Conservation (phyloP, 306 rosid species). For the Trichosanthes cucumerina region DNA sequence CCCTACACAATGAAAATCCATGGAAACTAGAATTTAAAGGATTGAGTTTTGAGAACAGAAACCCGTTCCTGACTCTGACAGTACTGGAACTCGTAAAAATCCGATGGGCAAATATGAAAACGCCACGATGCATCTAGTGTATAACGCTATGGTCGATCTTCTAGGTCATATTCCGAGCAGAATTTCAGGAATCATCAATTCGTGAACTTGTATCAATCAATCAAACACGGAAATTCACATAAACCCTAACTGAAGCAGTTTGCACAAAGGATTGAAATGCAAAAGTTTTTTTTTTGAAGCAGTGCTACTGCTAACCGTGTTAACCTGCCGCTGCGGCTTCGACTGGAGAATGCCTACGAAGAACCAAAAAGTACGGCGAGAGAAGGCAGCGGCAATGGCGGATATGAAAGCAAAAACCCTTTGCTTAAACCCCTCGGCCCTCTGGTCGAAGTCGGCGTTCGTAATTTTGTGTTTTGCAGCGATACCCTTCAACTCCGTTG, state of each 20-base stretch:
- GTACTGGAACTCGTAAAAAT: constrained; percentile 16
- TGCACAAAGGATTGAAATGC: background rate
- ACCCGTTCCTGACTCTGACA: constrained; percentile 12
- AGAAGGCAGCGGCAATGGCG: background rate
- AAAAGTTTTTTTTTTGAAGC: background rate
- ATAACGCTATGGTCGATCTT: constrained; percentile 5
- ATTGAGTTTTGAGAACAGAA: constrained; percentile 14
- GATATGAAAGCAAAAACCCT: background rate
- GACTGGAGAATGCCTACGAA: background rate
- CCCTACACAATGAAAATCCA: constrained; percentile 16
- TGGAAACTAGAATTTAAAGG: constrained; percentile 13
- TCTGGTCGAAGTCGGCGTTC: background rate
- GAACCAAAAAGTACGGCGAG: background rate
- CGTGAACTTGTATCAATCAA: background rate
- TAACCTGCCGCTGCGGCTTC: background rate
- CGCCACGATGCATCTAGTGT: constrained; percentile 49
- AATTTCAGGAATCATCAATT: background rate
- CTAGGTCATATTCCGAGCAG: constrained; percentile 27
- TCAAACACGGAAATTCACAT: background rate
- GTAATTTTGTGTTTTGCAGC: background rate
- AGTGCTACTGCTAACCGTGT: background rate
- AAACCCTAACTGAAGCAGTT: constrained; percentile 1
- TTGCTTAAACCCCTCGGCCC: constrained; percentile 4
- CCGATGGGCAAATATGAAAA: constrained; percentile 34
- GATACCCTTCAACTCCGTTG: background rate